Conservation (phyloP, 331 rosid genomes). For the Ulmus americana region DNA sequence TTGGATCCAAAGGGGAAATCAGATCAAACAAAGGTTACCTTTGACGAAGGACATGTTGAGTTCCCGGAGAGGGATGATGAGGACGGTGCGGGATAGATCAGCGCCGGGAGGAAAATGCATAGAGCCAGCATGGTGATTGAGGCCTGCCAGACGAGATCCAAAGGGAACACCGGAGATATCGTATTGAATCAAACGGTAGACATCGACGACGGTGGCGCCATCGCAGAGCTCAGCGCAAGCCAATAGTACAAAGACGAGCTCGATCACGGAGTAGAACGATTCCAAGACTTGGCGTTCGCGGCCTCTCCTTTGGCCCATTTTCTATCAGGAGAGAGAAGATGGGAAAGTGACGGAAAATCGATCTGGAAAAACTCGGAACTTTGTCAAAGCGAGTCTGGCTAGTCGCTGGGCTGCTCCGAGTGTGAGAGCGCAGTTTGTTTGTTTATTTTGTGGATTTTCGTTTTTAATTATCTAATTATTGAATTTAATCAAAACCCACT, state of each 20-base stretch:
- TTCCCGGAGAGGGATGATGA: constrained; percentile 75
- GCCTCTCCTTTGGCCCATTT: constrained; percentile 39
- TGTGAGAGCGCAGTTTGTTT: neutral
- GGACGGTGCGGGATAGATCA: constrained; percentile 94
- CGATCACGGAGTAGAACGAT: constrained; percentile 60
- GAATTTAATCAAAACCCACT: no score
- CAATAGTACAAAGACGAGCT: constrained; percentile 60
- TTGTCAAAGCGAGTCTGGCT: neutral
- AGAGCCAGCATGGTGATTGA: constrained; percentile 91
- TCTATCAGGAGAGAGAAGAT: neutral
- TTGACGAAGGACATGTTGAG: constrained; percentile 68
- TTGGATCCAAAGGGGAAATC: neutral
- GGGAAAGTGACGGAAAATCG: constrained; percentile 11
- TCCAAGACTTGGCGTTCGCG: constrained; percentile 56
- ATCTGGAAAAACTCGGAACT: neutral
- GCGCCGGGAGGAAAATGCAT: constrained; percentile 66
- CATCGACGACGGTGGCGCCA: constrained; percentile 95
- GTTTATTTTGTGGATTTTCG: no score
- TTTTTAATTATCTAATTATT: no score
- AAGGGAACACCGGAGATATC: constrained; percentile 81
- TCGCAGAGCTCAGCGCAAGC: constrained; percentile 90
- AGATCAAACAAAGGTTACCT: constrained; percentile 37
- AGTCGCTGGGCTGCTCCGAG: neutral
- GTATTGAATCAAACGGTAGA: constrained; percentile 87
- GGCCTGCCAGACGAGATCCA: constrained; percentile 90